A percentile compares a stretch with the other conserved stretches of the same genome.
phyloP scores from a whole-genome alignment of 2,329 filamentous ascomycete genomes.

The Neonectria punicea region DNA sequence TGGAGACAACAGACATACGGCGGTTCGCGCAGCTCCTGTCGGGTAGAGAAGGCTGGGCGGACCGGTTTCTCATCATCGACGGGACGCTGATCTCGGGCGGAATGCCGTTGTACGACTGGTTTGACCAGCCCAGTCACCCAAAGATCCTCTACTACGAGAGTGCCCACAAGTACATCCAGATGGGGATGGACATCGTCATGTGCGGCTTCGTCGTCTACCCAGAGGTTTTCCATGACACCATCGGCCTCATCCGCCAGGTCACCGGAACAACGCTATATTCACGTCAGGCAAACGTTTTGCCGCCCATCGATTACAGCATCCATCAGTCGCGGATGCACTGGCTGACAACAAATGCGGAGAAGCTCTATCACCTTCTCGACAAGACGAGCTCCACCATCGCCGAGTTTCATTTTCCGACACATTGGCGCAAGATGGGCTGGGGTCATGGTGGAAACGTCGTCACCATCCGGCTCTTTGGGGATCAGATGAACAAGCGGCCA shows the following conservation, averaged over 20 bases:
- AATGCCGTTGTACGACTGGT: slow-evolving; percentile 25
- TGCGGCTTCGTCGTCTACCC: slow-evolving; percentile 26
- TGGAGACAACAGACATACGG: slow-evolving; percentile 24
- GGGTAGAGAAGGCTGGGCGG: slow-evolving; percentile 18
- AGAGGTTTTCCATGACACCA: slow-evolving; percentile 19
- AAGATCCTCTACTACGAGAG: slow-evolving; percentile 26
- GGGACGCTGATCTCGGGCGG: slow-evolving; percentile 22
- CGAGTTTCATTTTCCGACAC: slow-evolving; percentile 25
- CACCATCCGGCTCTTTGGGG: slow-evolving; percentile 27
- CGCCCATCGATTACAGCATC: slow-evolving; percentile 21
- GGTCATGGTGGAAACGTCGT: slow-evolving; percentile 33
- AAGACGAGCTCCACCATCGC: slow-evolving; percentile 18
- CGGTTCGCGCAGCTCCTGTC: slow-evolving; percentile 18
- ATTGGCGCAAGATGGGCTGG: slow-evolving; percentile 34
- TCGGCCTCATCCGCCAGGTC: slow-evolving; percentile 25
- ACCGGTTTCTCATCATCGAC: slow-evolving; percentile 22
- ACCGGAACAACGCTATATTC: slow-evolving; percentile 26
- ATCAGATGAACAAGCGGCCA: slow-evolving; percentile 30
- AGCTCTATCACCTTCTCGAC: slow-evolving; percentile 21
- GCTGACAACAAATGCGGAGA: slow-evolving; percentile 24
- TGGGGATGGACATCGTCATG: slow-evolving; percentile 28
- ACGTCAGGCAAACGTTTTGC: slow-evolving; percentile 26
- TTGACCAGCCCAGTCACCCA: slow-evolving; percentile 19
- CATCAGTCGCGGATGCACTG: slow-evolving; percentile 26
- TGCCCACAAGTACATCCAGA: slow-evolving; percentile 28